phyloP scores from a whole-genome alignment of 345 rosid genomes.

The Theobroma cacao region DNA sequence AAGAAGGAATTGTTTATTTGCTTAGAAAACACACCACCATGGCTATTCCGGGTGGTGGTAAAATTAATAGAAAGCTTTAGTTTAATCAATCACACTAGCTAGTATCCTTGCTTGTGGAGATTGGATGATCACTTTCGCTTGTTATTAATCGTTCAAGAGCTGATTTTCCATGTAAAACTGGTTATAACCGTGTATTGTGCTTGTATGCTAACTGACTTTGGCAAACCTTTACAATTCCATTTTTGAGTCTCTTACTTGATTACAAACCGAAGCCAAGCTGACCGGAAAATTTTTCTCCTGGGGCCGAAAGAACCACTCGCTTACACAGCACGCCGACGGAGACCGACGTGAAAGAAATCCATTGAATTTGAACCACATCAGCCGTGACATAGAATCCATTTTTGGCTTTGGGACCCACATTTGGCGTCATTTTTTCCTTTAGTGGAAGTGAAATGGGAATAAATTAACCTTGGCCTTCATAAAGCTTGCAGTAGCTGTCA shows the following conservation, averaged over 20 bases:
- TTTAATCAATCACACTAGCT: background rate
- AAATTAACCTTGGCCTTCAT: background rate
- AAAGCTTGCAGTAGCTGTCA: background rate
- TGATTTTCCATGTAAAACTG: background rate
- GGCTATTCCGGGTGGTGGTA: too few relatives aligned
- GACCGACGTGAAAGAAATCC: constrained; percentile 19
- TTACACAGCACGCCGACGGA: constrained; percentile 1
- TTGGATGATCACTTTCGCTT: background rate
- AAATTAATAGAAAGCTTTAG: too few relatives aligned
- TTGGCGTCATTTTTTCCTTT: background rate
- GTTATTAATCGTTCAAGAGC: background rate
- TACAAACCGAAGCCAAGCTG: background rate
- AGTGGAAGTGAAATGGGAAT: background rate
- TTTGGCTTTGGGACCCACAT: background rate
- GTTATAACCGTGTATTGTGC: too few relatives aligned
- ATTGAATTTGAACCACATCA: constrained; percentile 21
- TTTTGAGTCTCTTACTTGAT: background rate
- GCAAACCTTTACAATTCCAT: background rate
- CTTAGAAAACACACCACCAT: background rate
- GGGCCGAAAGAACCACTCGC: constrained; percentile 6
- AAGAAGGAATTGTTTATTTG: background rate
- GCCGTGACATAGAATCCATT: constrained; percentile 50
- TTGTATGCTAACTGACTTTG: background rate
- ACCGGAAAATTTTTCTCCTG: background rate
- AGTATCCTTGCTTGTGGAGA: background rate